Evolutionary conservation across 257 asterid species (phyloP).

Genomic region (Eucommia ulmoides): DNA sequence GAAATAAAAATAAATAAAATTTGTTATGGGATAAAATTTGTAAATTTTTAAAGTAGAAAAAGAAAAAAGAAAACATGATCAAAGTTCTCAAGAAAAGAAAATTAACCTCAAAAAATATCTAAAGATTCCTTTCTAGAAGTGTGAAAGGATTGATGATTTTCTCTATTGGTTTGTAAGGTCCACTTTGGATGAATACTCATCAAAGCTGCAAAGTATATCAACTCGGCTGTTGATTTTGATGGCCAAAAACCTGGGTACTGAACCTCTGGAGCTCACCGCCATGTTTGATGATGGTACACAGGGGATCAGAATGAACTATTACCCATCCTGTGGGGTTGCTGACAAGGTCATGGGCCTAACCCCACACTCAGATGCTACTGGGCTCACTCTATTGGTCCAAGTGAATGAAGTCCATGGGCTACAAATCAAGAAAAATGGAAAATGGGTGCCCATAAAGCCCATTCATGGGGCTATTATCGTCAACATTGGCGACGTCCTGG

Average conservation of each 20-base stretch:
- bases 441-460: constrained; percentile 25
- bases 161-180: no score
- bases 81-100: no score
- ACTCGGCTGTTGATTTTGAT: constrained; percentile 11
- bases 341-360: constrained; percentile 24
- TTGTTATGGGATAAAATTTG: no score
- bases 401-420: constrained; percentile 21
- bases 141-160: no score
- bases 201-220: constrained; percentile 13
- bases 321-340: constrained; percentile 26
- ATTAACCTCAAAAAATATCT: no score
- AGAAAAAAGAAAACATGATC: no score
- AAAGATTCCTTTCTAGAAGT: no score
- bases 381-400: constrained; percentile 18
- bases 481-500: constrained; percentile 24
- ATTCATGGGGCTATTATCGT: constrained; percentile 20
- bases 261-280: constrained; percentile 10
- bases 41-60: no score
- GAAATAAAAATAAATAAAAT: no score
- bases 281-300: constrained; percentile 22
- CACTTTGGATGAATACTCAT: constrained; percentile 21
- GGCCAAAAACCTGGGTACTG: constrained; percentile 23
- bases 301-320: constrained; percentile 31
- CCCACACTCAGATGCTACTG: constrained; percentile 29
- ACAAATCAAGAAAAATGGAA: constrained; percentile 17